Base-by-base conservation (phyloP, 495 filamentous ascomycete species). In the Lasiosphaeriaceae sp. region DNA sequence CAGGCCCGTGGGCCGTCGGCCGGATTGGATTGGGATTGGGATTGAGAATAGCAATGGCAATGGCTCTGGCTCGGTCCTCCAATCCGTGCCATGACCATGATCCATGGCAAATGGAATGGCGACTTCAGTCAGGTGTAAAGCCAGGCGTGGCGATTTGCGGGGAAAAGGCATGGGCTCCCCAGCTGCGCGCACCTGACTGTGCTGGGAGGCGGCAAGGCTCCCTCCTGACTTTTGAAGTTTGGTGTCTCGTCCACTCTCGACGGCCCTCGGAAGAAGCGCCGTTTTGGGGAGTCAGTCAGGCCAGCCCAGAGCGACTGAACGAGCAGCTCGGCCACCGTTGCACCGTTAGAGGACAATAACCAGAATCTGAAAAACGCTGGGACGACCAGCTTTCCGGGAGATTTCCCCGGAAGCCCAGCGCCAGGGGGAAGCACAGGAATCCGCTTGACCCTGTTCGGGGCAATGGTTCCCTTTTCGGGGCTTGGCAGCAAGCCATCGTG, bases 81-180 rank as follows among this genome's bases (percentile, higher is more conserved):
- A n/a, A n/a, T n/a, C n/a, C n/a, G n/a, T n/a, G n/a, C n/a, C n/a
- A n/a, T n/a, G 45, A 47, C 23, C 11, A 19, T 8, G 31, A 50
- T 22, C 11, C 24, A 31, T 16, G 22, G n/a, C 22, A 50, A 34
- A 4, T 50, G 22, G 22, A 50, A 34, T 14, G 12, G 14, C 22
- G 7, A 29, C 7, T 29, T 22, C 22, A 50, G 39, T n/a, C 39
- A 43, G 39, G 39, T 31, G 26, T 9, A 31, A 17, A n/a, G 22
- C 19, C 0, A 47, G 22, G 14, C 55, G 67, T 69, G 66, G 66
- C 63, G 54, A 66, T 63, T 64, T 65, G 68, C 59, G 68, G 66
- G 66, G 68, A 63, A 70, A 50, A 50, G 55, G 57, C 55, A 60
- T 51, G 51, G 57, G 55, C 48, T 59, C 48, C 45, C 56, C 47